A percentile compares a stretch with the other conserved stretches of the same genome.
These are phyloP conservation scores for Oemleria cerasiformis DNA, from an alignment of 306 rosid genomes.

Conservation along the genomic window DNA sequence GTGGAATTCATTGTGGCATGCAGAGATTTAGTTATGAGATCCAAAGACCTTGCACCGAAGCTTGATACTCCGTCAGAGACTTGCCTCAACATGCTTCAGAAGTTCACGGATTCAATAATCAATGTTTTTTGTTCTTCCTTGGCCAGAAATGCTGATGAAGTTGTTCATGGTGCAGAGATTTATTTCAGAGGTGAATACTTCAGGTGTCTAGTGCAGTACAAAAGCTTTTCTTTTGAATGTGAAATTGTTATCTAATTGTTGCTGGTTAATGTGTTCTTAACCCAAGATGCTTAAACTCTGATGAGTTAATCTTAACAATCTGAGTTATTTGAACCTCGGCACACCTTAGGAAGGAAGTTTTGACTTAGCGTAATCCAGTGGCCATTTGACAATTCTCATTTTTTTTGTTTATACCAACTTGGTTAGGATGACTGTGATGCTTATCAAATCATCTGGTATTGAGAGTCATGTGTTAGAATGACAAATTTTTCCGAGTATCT, in stretches of 20 bases:
- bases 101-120: conserved; percentile 43
- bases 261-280: conserved; percentile 5
- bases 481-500: not conserved
- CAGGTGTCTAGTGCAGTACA: conserved; percentile 15
- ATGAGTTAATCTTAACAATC: not conserved
- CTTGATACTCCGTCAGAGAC: conserved; percentile 35
- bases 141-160: conserved; percentile 29
- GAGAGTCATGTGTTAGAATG: not conserved
- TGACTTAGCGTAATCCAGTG: not conserved
- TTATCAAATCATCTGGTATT: not conserved
- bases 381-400: not conserved
- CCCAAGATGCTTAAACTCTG: not conserved
- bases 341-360: not conserved
- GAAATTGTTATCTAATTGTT: not conserved
- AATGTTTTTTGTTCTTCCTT: conserved; percentile 60
- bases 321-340: not conserved
- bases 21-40: conserved; percentile 49
- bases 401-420: not conserved
- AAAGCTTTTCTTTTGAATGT: conserved; percentile 1
- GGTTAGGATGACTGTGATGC: not conserved
- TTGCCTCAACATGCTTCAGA: conserved; percentile 50
- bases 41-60: conserved; percentile 31
- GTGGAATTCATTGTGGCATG: conserved; percentile 65
- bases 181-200: conserved; percentile 67
- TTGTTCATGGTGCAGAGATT: conserved; percentile 46